A percentile compares a stretch with the other conserved stretches of the same genome.
These are phyloP conservation scores for Colletotrichum brevisporum DNA, from an alignment of 2,329 filamentous ascomycete species.

Conservation along the genomic window DNA sequence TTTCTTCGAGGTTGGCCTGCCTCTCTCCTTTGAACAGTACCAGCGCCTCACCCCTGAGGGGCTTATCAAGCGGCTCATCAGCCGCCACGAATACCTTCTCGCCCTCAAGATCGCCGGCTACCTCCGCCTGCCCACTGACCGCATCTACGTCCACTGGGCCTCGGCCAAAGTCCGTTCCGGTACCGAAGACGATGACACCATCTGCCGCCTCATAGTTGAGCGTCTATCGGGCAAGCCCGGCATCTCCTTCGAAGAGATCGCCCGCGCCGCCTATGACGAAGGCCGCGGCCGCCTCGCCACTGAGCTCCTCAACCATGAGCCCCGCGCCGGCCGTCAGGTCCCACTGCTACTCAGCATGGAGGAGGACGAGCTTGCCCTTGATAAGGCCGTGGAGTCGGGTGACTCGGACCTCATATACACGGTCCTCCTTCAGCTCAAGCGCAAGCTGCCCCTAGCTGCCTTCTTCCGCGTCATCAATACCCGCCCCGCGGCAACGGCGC, in stretches of 20 bases:
- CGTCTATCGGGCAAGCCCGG: slow-evolving; percentile 89
- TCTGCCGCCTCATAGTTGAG: slow-evolving; percentile 88
- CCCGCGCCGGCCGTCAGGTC: slow-evolving; percentile 94
- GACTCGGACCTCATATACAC: slow-evolving; percentile 94
- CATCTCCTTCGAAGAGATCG: slow-evolving; percentile 96
- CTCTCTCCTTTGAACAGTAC: slow-evolving; percentile 94
- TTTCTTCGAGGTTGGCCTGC: slow-evolving; percentile 91
- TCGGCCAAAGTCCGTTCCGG: slow-evolving; percentile 92
- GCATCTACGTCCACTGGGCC: slow-evolving; percentile 97
- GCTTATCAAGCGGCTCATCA: slow-evolving; percentile 87
- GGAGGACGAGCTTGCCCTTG: slow-evolving; percentile 92
- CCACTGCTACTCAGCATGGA: slow-evolving; percentile 95
- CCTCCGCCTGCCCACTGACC: slow-evolving; percentile 86
- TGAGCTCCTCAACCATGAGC: slow-evolving; percentile 91
- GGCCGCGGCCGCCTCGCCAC: slow-evolving; percentile 91
- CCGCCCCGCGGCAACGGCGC: slow-evolving; percentile 86
- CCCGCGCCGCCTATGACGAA: slow-evolving; percentile 93
- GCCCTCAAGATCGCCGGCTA: slow-evolving; percentile 91
- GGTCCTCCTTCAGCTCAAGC: slow-evolving; percentile 89
- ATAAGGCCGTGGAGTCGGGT: slow-evolving; percentile 96
- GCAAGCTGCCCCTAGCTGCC: slow-evolving; percentile 88
- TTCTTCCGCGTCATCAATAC: slow-evolving; percentile 95
- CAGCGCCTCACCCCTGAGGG: slow-evolving; percentile 90
- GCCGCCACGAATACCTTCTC: slow-evolving; percentile 90
- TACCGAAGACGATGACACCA: slow-evolving; percentile 86